phyloP scores from a whole-genome alignment of 1,284 basidiomycete species.

The Rhodotorula sp. region DNA sequence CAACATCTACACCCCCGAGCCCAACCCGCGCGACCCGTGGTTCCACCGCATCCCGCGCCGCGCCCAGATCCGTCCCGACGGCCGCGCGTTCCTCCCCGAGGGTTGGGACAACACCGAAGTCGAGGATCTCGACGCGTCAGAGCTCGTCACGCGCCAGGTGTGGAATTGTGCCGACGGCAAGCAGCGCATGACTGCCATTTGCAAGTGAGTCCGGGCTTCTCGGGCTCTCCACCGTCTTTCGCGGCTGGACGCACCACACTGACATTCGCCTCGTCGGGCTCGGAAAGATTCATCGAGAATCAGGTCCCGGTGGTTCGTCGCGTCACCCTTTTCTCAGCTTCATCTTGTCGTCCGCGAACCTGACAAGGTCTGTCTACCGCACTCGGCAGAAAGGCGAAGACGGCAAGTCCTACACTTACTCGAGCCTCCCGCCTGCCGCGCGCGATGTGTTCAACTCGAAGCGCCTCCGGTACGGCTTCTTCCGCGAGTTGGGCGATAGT shows the following conservation, averaged over 20 bases:
- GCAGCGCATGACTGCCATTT: slow-evolving; percentile 22
- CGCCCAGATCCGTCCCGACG: neutral
- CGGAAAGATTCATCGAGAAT: slow-evolving; percentile 19
- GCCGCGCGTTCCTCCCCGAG: neutral
- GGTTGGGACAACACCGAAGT: neutral
- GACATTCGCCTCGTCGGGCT: neutral
- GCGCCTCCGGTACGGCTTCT: slow-evolving; percentile 19
- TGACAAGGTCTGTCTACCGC: no score
- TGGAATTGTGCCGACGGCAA: slow-evolving; percentile 29
- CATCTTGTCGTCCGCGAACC: no score
- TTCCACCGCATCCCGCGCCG: neutral
- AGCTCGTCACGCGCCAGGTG: neutral
- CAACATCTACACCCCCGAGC: slow-evolving; percentile 16
- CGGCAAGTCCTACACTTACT: neutral
- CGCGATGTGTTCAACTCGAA: slow-evolving; percentile 5
- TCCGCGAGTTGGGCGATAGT: slow-evolving; percentile 5
- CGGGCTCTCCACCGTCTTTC: neutral
- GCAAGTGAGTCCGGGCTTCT: neutral
- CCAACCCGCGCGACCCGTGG: neutral
- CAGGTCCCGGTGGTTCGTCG: neutral
- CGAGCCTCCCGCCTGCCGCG: neutral
- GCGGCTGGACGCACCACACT: neutral
- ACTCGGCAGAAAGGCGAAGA: neutral
- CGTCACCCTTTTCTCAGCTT: rapidly evolving
- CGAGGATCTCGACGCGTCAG: neutral